Evolutionary conservation across 1,139 yeast genomes (phyloP).

Genomic region (Saccharomycopsis hybrid): DNA sequence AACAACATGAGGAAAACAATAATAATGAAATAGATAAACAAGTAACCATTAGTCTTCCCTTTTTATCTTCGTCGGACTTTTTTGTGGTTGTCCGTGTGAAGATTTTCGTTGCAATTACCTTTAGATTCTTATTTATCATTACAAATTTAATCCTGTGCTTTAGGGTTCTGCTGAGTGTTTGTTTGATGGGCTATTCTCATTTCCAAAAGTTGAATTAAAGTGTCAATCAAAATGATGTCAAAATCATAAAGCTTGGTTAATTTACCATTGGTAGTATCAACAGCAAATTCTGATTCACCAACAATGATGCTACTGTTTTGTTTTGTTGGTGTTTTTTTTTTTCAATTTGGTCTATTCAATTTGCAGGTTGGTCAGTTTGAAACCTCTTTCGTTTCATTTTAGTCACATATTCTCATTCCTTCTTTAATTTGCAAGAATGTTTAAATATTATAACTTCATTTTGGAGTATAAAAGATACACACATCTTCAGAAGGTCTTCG

Average conservation of each 20-base stretch:
- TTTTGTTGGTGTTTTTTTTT: background rate
- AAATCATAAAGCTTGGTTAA: slow-evolving; percentile 36
- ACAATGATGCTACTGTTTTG: too few relatives aligned
- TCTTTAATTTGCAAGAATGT: slow-evolving; percentile 34
- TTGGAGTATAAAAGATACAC: slow-evolving; percentile 40
- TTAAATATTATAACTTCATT: slow-evolving; percentile 38
- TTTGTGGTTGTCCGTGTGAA: background rate
- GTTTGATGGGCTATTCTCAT: slow-evolving; percentile 39
- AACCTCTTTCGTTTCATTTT: slow-evolving; percentile 29
- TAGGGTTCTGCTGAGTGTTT: slow-evolving; percentile 38
- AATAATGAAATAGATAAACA: too few relatives aligned
- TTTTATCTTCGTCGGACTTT: background rate
- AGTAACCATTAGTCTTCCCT: too few relatives aligned
- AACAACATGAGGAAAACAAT: too few relatives aligned
- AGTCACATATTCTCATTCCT: slow-evolving; percentile 16
- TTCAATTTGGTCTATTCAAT: slow-evolving; percentile 34
- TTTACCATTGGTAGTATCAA: slow-evolving; percentile 29
- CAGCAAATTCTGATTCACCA: slow-evolving; percentile 8
- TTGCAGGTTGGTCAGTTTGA: slow-evolving; percentile 40
- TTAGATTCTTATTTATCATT: slow-evolving; percentile 23
- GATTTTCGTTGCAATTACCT: background rate
- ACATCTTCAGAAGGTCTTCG: slow-evolving; percentile 37
- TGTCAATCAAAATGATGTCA: slow-evolving; percentile 37
- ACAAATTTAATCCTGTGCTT: slow-evolving; percentile 36
- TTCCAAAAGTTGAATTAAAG: slow-evolving; percentile 38